Base-by-base conservation (phyloP, 2,329 filamentous ascomycete genomes). In the Bipolaris victoriae region DNA sequence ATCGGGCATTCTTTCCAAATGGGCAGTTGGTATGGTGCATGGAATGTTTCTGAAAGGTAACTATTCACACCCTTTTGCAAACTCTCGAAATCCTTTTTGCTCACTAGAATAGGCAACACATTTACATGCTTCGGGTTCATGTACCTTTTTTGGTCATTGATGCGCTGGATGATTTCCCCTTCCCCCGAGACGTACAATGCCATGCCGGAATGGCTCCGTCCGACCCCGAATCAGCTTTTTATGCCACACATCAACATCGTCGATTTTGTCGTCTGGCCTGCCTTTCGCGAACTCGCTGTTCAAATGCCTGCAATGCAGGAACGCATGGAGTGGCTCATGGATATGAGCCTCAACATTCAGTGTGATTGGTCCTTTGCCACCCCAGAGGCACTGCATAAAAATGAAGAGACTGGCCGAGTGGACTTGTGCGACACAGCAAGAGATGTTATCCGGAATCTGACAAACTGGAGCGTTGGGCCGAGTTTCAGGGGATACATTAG, bases 151-250 rank as follows among this genome's bases (percentile, higher is more conserved):
- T 69, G 67, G 67, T 67, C 58, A 24, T 48, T 69, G 0, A 67
- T 64, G 62, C 57, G 67, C 31, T 69, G 67, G 67, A 68, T 69
- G 65, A 64, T 69, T 15, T 68, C 55, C 0, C 67, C 67, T 7
- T 67, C 65, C 1, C 61, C 61, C 5, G 60, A 68, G 43, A 68
- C 67, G 2, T 69, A 69, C 18, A 61, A 61, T 24, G 36, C 56
- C 20, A 64, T 69, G 15, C 67, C 67, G 22, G 64, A 68, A 24
- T 69, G 65, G 67, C 49, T 69, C 5, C 60, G 67, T 24, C 67
- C 67, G 5, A 69, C 67, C 49, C 67, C 65, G 5, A 69, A 69
- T 24, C 67, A 69, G 13, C 55, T 69, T 3, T 67, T 69, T 33
- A 69, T 69, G 67, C 64, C 65, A 1, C 67, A 69, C 29, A 69